Evolutionary conservation across 768 basidiomycete genomes (phyloP), one percentile per base, ranked within the genome.

Genomic region (Rhizopogon vesiculosus): DNA sequence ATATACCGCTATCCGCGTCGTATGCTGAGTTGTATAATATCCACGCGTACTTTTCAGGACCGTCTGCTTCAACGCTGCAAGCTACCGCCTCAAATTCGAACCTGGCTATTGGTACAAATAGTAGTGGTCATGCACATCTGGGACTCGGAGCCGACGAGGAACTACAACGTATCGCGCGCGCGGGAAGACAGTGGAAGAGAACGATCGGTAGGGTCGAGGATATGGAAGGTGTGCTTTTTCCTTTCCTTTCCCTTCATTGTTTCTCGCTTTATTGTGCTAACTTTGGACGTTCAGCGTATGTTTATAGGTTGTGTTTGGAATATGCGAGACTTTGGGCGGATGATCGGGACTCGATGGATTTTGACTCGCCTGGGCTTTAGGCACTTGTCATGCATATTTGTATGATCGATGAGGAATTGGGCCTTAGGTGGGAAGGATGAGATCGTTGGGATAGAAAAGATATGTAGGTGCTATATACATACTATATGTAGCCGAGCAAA

Each of bases 11-110:
- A 33, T 93, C 93, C 0, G 78, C 87, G 42, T 79, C 85, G 3
- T 98, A 97, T 71, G 72, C 79, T 42, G 96, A 99, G 71, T 84
- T 99, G 50, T 97, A 98, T 75, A 95, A 98, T 66, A 82, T 98
- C 53, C 84, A 91, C 64, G 82, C 92, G 2, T 99, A 88, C 77
- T 98, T 98, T 76, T 25, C 25, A 0, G 95, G 96, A 0, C 83
- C 91, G 1, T 78, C 91, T 0, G 65, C 76, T 10, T 75, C 85
- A 3, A 81, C 85, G 42, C 70, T 89, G 9, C 68, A 75, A 31
- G 73, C 76, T 0, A 76, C 76, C 19, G 2, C 31, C 2, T 1
- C 8, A 1, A 33, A 33, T 1, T 1, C 9, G 7, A 33, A 9
- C 31, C 7, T 9, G 31, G 86, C 85, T 61, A 76, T 76, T 15